Evolutionary conservation across 2,329 filamentous ascomycete species (phyloP).

Genomic region (Eutypella sp.): DNA sequence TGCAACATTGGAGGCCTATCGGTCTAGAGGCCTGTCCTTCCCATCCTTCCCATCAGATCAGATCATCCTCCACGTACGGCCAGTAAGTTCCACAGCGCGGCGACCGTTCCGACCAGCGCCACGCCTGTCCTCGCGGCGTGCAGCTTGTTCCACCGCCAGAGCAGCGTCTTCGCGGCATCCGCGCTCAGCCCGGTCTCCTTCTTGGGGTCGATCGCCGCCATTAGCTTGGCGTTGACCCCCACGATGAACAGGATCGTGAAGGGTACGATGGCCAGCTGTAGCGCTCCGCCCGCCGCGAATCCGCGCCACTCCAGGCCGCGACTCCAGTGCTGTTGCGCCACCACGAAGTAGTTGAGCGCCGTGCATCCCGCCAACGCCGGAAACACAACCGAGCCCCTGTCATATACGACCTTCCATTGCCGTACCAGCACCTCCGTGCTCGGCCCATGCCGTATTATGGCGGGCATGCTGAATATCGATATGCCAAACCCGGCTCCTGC

Average conservation of each 20-base stretch:
- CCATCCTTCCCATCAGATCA: no score
- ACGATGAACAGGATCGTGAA: constrained; percentile 18
- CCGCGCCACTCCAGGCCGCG: constrained; percentile 18
- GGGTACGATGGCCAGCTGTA: background rate
- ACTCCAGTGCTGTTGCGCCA: constrained; percentile 13
- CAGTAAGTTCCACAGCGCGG: constrained; percentile 24
- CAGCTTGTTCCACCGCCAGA: constrained; percentile 22
- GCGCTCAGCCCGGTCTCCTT: constrained; percentile 17
- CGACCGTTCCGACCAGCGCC: constrained; percentile 23
- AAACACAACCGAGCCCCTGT: constrained; percentile 12
- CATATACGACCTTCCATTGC: constrained; percentile 17
- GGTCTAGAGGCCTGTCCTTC: no score
- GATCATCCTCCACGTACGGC: no score
- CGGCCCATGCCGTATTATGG: background rate
- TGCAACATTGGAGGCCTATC: no score
- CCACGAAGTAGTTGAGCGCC: constrained; percentile 13
- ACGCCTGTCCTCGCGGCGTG: constrained; percentile 20
- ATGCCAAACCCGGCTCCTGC: background rate
- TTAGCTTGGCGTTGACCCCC: constrained; percentile 12
- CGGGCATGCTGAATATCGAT: background rate
- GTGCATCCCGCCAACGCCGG: constrained; percentile 9
- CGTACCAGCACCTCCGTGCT: constrained; percentile 13
- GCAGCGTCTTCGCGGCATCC: constrained; percentile 17
- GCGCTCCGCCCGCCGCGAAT: constrained; percentile 14
- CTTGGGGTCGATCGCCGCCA: constrained; percentile 10